These are phyloP conservation scores for Zopfia rhizophila DNA, from an alignment of 2,329 filamentous ascomycete species.

Conservation along the genomic window DNA sequence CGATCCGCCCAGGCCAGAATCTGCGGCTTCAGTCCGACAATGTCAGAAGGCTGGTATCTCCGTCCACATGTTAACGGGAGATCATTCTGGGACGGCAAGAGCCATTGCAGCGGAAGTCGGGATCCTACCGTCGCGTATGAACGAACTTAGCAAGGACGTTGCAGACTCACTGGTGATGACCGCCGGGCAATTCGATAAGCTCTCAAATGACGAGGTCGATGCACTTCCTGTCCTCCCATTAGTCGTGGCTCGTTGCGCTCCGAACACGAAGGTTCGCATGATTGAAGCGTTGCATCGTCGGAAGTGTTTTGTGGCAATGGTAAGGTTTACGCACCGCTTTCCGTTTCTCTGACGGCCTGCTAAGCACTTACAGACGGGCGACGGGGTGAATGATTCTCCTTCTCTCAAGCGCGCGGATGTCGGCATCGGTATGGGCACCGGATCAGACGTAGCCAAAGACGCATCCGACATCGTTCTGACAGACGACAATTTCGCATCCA, in stretches of 20 bases:
- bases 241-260: slow-evolving; percentile 57
- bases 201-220: slow-evolving; percentile 56
- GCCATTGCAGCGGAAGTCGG: slow-evolving; percentile 58
- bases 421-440: slow-evolving; percentile 59
- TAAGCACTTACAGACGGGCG: slow-evolving; percentile 50
- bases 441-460: slow-evolving; percentile 57
- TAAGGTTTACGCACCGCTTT: background rate
- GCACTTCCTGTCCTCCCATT: slow-evolving; percentile 51
- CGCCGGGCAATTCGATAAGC: slow-evolving; percentile 54
- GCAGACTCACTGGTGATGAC: slow-evolving; percentile 43
- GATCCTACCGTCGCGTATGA: slow-evolving; percentile 33
- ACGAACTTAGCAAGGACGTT: slow-evolving; percentile 23
- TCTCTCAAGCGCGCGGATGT: slow-evolving; percentile 59
- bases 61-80: slow-evolving; percentile 60
- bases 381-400: slow-evolving; percentile 59
- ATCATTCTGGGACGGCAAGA: slow-evolving; percentile 57
- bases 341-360: background rate
- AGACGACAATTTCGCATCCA: slow-evolving; percentile 58
- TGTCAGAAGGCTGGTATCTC: slow-evolving; percentile 57
- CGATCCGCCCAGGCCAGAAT: slow-evolving; percentile 84
- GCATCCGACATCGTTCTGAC: slow-evolving; percentile 58
- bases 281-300: slow-evolving; percentile 55
- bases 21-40: slow-evolving; percentile 62
- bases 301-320: slow-evolving; percentile 54
- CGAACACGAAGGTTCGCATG: slow-evolving; percentile 59